Conservation (phyloP, 306 rosid genomes). For the Begonia loranthoides region DNA sequence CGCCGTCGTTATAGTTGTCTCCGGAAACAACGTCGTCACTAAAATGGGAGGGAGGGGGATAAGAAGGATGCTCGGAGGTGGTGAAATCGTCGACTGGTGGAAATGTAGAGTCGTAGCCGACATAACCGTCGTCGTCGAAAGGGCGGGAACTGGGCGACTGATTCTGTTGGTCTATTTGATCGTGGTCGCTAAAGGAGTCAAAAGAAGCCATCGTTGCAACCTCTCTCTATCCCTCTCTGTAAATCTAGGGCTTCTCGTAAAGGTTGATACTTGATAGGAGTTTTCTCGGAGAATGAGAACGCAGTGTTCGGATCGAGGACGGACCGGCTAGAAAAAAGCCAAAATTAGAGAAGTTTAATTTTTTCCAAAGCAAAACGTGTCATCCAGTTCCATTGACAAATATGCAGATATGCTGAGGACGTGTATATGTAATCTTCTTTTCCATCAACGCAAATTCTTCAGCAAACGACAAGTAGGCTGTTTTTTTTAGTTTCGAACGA, state of each 20-base stretch:
- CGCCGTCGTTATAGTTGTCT: neutral
- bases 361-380: neutral
- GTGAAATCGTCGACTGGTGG: constrained; percentile 16
- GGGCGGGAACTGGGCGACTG: constrained; percentile 21
- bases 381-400: neutral
- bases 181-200: constrained; percentile 35
- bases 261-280: neutral
- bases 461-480: neutral
- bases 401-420: neutral
- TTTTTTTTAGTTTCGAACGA: neutral
- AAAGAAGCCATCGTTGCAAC: constrained; percentile 42
- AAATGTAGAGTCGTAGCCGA: constrained; percentile 17
- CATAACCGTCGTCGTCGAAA: constrained; percentile 33
- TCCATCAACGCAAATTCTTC: too few relatives aligned
- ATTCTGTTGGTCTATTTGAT: constrained; percentile 17
- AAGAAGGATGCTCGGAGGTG: constrained; percentile 14
- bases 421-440: too few relatives aligned
- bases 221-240: neutral
- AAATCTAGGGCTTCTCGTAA: neutral
- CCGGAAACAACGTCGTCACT: constrained; percentile 14
- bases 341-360: neutral
- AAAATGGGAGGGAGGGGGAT: constrained; percentile 11
- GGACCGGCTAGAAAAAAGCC: neutral
- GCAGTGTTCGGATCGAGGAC: constrained; percentile 20
- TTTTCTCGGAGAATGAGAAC: constrained; percentile 5